Evolutionary conservation across 345 rosid species (phyloP).

Genomic region (Syzygium jambos): DNA sequence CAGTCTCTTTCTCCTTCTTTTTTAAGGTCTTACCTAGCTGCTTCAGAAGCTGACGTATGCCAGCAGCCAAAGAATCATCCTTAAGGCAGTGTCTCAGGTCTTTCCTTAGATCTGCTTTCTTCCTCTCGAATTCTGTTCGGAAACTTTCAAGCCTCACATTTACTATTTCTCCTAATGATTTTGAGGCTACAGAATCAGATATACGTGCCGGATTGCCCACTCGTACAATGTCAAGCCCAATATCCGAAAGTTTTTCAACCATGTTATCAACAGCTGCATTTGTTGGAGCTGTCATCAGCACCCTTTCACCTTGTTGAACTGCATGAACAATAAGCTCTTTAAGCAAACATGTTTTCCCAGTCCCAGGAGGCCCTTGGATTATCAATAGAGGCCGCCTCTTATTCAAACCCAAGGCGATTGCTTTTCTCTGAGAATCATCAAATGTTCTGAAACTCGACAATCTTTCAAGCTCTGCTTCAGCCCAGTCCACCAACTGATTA

Average conservation of each 20-base stretch:
- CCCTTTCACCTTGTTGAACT: slow-evolving; percentile 88
- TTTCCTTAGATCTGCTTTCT: slow-evolving; percentile 77
- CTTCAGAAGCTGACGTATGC: slow-evolving; percentile 92
- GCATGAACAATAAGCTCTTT: slow-evolving; percentile 65
- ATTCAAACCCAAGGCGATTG: slow-evolving; percentile 72
- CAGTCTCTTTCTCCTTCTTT: slow-evolving; percentile 88
- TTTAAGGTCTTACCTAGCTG: slow-evolving; percentile 81
- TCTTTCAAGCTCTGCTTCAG: slow-evolving; percentile 53
- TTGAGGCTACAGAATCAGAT: slow-evolving; percentile 77
- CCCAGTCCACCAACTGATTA: slow-evolving; percentile 48
- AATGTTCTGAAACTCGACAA: slow-evolving; percentile 21
- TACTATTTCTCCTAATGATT: slow-evolving; percentile 80
- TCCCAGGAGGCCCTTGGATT: slow-evolving; percentile 97
- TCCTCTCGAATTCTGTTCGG: slow-evolving; percentile 64
- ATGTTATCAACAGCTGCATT: slow-evolving; percentile 96
- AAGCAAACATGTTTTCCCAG: slow-evolving; percentile 90
- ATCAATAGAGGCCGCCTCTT: slow-evolving; percentile 66
- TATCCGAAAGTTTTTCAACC: slow-evolving; percentile 80
- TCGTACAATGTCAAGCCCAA: slow-evolving; percentile 69
- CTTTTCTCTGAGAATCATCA: slow-evolving; percentile 67
- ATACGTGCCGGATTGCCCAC: slow-evolving; percentile 96
- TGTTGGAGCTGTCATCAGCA: slow-evolving; percentile 90
- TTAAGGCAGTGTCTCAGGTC: slow-evolving; percentile 72
- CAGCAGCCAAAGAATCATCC: slow-evolving; percentile 95
- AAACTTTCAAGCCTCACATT: slow-evolving; percentile 61